Evolutionary conservation across 1,284 basidiomycete genomes (phyloP), one percentile per base, ranked within the genome.

Genomic region (Rhodotorula sp.): DNA sequence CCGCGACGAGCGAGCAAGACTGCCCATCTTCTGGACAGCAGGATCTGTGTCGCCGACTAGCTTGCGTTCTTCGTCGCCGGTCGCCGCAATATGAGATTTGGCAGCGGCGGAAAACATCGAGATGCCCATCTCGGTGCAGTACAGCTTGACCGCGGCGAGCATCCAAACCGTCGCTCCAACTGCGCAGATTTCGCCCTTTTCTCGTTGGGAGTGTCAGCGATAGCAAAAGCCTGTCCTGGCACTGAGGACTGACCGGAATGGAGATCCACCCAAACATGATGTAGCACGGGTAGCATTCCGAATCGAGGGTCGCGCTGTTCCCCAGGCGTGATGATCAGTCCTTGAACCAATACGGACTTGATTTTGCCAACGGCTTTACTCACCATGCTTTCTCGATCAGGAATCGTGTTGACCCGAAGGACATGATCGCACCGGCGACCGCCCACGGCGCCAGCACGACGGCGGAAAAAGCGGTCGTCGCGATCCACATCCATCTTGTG

Each of bases 351-450:
- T 60, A 53, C n/a, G 30, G 49, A 30, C 14, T 18, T 10, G n/a
- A n/a, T n/a, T n/a, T n/a, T n/a, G n/a, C n/a, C n/a, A n/a, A n/a
- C n/a, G n/a, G n/a, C n/a, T 6, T 20, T 4, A n/a, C 60, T 48
- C 30, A 70, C 69, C 69, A 70, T 46, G 62, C 69, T 18, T n/a
- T 17, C 42, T 64, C 37, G 22, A 70, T 56, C 22, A n/a, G 30
- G 1, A 22, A 15, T 46, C 44, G 37, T 5, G 18, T 48, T 5
- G 7, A 26, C 0, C 58, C 62, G 33, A 64, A 67, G 33, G 33
- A 49, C 58, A 54, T 51, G 7, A 44, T 18, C 14, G 26, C 48
- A 4, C 62, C 69, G 4, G 37, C 49, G 6, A 53, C n/a, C 29
- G 15, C 14, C 20, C 57, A 26, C 15, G 30, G 15, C 18, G 26